Evolutionary conservation across 2,329 filamentous ascomycete genomes (phyloP).

Genomic region (Paecilomyces dactylethromorphus): DNA sequence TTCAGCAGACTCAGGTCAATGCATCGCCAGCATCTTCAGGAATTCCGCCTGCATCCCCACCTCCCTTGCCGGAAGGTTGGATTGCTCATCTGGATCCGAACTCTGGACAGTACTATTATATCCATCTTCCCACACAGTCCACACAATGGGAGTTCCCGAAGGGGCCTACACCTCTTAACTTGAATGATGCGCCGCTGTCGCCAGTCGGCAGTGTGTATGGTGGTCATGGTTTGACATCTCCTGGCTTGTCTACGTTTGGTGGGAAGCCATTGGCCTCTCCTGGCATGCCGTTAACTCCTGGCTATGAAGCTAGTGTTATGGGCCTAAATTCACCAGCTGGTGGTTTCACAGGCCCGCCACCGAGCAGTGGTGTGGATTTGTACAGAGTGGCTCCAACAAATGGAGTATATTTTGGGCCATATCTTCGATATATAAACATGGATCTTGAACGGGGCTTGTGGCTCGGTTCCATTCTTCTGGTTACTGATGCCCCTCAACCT

Average conservation of each 20-base stretch:
- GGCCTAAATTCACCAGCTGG: conserved; percentile 71
- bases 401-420: conserved; percentile 95
- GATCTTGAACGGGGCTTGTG: conserved; percentile 84
- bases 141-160: conserved; percentile 99
- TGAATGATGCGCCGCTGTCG: conserved; percentile 76
- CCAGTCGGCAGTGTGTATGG: conserved; percentile 70
- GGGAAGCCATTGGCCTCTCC: conserved; percentile 64
- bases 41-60: conserved; percentile 70
- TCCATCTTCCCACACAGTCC: conserved; percentile 87
- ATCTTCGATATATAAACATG: conserved; percentile 95
- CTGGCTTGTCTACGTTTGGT: conserved; percentile 51
- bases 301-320: conserved; percentile 80
- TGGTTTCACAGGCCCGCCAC: conserved; percentile 78
- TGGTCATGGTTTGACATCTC: conserved; percentile 63
- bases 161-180: conserved; percentile 79
- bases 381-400: conserved; percentile 93
- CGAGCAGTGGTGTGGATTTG: conserved; percentile 77
- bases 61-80: conserved; percentile 94
- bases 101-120: conserved; percentile 98
- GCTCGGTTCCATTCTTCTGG: conserved; percentile 87
- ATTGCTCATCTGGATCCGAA: conserved; percentile 93
- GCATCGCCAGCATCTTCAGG: conserved; percentile 33
- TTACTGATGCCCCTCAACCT: conserved; percentile 84
- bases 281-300: conserved; percentile 72
- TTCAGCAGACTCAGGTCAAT: conserved; percentile 19